phyloP scores from a whole-genome alignment of 768 basidiomycete genomes.

The Imleria badia region DNA sequence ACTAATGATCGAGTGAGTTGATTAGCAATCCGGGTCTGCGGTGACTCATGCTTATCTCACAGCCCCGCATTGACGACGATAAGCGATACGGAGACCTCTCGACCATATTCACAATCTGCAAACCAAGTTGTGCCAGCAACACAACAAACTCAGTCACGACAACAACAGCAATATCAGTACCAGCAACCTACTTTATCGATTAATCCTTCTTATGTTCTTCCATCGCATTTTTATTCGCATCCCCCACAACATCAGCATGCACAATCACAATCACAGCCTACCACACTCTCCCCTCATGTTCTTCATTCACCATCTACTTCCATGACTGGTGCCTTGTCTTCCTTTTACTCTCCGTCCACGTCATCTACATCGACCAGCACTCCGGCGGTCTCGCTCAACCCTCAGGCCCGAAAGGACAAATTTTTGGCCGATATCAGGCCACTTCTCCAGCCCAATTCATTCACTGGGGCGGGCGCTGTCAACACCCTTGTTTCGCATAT shows the following conservation, averaged over 20 bases:
- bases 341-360: conserved; percentile 39
- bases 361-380: conserved; percentile 29
- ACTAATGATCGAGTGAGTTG: conserved; percentile 70
- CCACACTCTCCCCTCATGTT: conserved; percentile 69
- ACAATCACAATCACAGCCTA: conserved; percentile 42
- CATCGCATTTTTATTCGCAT: conserved; percentile 39
- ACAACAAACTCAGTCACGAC: conserved; percentile 35
- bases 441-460: conserved; percentile 54
- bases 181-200: conserved; percentile 43
- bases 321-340: conserved; percentile 34
- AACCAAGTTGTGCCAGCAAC: conserved; percentile 39
- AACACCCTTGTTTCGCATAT: conserved; percentile 57
- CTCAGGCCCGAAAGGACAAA: conserved; percentile 54
- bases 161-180: conserved; percentile 40
- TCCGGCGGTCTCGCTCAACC: conserved; percentile 35
- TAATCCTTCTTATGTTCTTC: conserved; percentile 41
- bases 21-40: not conserved
- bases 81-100: conserved; percentile 47
- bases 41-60: conserved; percentile 16
- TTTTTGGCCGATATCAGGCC: conserved; percentile 55
- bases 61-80: conserved; percentile 64
- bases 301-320: conserved; percentile 55
- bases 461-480: conserved; percentile 71
- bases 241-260: conserved; percentile 29
- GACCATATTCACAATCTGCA: conserved; percentile 45